phyloP scores from a whole-genome alignment of 345 rosid species.

The Heritiera fomes region DNA sequence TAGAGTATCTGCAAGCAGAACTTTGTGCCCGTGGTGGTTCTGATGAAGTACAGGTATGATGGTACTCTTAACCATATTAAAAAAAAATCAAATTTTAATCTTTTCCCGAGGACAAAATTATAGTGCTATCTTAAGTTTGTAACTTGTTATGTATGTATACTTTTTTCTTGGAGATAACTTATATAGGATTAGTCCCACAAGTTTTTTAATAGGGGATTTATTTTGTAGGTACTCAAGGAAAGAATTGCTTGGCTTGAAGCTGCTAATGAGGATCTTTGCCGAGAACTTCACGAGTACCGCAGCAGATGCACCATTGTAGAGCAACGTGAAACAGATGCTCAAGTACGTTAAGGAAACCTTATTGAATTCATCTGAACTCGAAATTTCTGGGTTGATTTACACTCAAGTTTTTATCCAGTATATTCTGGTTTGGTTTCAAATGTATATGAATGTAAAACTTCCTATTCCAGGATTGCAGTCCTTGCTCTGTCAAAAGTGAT shows the following conservation, averaged over 20 bases:
- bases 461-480: conserved; percentile 64
- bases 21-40: conserved; percentile 84
- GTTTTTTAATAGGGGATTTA: conserved; percentile 1
- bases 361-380: conserved; percentile 9
- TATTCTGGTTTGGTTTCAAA: conserved; percentile 14
- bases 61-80: conserved; percentile 3
- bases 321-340: conserved; percentile 71
- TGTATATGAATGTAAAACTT: conserved; percentile 17
- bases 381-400: conserved; percentile 8
- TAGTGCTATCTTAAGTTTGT: conserved; percentile 7
- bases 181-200: conserved; percentile 5
- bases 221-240: conserved; percentile 77
- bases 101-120: conserved; percentile 6
- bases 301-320: conserved; percentile 58
- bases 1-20: conserved; percentile 93
- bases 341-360: conserved; percentile 47
- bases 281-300: conserved; percentile 84
- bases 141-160: background rate
- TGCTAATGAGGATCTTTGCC: conserved; percentile 87
- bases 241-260: conserved; percentile 93
- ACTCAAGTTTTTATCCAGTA: background rate
- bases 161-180: background rate
- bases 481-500: conserved; percentile 64
- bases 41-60: conserved; percentile 77
- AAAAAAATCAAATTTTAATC: background rate